Evolutionary conservation across 1,284 basidiomycete species (phyloP).

Genomic region (Boletus mariae): DNA sequence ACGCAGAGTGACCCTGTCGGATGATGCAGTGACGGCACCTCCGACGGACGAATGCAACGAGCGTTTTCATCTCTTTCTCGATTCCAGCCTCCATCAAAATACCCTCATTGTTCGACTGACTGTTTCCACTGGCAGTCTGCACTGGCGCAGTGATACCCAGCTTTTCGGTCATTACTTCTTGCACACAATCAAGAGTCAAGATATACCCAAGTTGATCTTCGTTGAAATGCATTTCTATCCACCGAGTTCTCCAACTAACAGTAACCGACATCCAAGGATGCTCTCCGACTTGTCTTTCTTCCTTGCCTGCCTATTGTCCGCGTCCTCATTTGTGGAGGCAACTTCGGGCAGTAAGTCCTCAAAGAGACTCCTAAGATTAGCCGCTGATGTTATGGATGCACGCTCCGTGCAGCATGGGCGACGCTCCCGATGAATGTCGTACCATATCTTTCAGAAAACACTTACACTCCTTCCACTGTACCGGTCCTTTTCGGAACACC

Average conservation of each 20-base stretch:
- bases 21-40: not conserved
- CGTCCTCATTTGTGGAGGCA: conserved; percentile 10
- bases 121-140: not conserved
- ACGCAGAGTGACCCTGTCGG: not conserved
- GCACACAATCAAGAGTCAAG: not conserved
- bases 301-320: conserved; percentile 5
- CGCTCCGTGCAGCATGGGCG: conserved; percentile 21
- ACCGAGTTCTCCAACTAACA: not conserved
- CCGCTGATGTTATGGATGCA: not conserved
- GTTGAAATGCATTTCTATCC: not conserved
- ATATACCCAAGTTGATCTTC: not conserved
- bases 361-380: not conserved
- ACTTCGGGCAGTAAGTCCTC: conserved; percentile 15
- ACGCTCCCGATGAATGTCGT: conserved; percentile 25
- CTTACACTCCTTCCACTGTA: conserved; percentile 12
- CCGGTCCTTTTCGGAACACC: conserved; percentile 26
- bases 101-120: not conserved
- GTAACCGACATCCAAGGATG: not conserved
- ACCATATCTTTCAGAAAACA: conserved; percentile 14
- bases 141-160: not conserved
- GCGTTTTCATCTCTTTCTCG: not conserved
- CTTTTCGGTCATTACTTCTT: not conserved
- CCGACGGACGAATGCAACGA: not conserved
- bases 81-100: not conserved
- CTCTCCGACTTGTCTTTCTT: not conserved